A percentile compares a stretch with the other conserved stretches of the same genome.
Conservation (phyloP, 768 basidiomycete genomes). For the Leccinum uliginosum region DNA sequence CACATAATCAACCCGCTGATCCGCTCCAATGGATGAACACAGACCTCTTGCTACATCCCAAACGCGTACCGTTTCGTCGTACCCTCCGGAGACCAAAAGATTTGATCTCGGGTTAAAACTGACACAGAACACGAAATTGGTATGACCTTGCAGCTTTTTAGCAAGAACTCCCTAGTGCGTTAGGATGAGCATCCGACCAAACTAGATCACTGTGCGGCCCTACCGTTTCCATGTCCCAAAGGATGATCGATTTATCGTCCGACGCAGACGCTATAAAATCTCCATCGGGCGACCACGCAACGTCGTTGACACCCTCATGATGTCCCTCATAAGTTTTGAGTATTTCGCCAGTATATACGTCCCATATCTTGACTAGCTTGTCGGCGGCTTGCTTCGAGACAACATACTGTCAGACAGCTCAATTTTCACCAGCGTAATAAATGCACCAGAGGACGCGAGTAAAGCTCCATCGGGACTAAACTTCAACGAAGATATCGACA, state of each 20-base stretch:
- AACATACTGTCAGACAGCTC: constrained; percentile 19
- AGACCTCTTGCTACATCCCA: constrained; percentile 93
- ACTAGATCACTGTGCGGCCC: constrained; percentile 9
- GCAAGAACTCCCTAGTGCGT: constrained; percentile 47
- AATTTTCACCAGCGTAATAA: constrained; percentile 2
- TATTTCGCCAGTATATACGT: constrained; percentile 66
- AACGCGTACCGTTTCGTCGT: constrained; percentile 93
- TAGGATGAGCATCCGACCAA: neutral
- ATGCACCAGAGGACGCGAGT: constrained; percentile 82
- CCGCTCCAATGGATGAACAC: neutral
- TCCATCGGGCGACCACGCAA: constrained; percentile 84
- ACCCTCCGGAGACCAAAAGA: constrained; percentile 88
- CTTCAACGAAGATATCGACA: constrained; percentile 78
- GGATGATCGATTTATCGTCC: constrained; percentile 84
- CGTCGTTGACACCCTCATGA: constrained; percentile 79
- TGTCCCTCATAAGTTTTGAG: constrained; percentile 72
- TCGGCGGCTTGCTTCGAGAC: constrained; percentile 68
- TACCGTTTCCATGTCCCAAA: constrained; percentile 78
- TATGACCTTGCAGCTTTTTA: constrained; percentile 77
- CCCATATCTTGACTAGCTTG: constrained; percentile 80
- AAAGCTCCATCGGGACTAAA: constrained; percentile 83
- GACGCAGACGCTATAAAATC: constrained; percentile 87
- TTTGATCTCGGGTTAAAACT: constrained; percentile 90
- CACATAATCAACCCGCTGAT: neutral
- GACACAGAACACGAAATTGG: constrained; percentile 91